Evolutionary conservation across 805 yeast genomes (phyloP).

Genomic region (Cyberlindnera japonica): DNA sequence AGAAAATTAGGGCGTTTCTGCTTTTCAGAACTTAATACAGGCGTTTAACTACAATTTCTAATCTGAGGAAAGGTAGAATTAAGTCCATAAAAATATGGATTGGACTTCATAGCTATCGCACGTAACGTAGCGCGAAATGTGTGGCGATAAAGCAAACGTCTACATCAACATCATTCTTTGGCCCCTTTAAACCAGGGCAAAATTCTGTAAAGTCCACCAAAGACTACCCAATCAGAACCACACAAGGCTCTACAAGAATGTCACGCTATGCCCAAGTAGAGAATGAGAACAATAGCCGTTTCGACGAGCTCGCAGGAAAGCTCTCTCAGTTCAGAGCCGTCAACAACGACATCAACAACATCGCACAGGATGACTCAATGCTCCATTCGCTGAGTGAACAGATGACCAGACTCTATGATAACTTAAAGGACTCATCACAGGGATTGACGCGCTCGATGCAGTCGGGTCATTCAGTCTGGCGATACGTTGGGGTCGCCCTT

Average conservation of each 20-base stretch:
- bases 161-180: too few species aligned
- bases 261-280: slow-evolving; percentile 29
- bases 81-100: too few species aligned
- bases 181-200: too few species aligned
- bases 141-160: too few species aligned
- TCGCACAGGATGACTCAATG: slow-evolving; percentile 51
- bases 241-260: slow-evolving; percentile 4
- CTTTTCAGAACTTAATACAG: too few species aligned
- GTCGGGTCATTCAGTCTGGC: slow-evolving; percentile 56
- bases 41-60: too few species aligned
- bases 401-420: slow-evolving; percentile 44
- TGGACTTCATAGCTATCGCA: too few species aligned
- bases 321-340: slow-evolving; percentile 60
- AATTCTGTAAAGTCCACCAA: too few species aligned
- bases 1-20: too few species aligned
- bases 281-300: slow-evolving; percentile 52
- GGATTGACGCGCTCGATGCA: slow-evolving; percentile 53
- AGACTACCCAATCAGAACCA: slow-evolving; percentile 45
- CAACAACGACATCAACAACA: slow-evolving; percentile 63
- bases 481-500: slow-evolving; percentile 56
- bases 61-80: too few species aligned
- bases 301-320: slow-evolving; percentile 62
- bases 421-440: slow-evolving; percentile 48
- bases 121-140: too few species aligned
- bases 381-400: slow-evolving; percentile 44